phyloP scores from a whole-genome alignment of 1,284 basidiomycete genomes.

The Laetiporus sulphureus region DNA sequence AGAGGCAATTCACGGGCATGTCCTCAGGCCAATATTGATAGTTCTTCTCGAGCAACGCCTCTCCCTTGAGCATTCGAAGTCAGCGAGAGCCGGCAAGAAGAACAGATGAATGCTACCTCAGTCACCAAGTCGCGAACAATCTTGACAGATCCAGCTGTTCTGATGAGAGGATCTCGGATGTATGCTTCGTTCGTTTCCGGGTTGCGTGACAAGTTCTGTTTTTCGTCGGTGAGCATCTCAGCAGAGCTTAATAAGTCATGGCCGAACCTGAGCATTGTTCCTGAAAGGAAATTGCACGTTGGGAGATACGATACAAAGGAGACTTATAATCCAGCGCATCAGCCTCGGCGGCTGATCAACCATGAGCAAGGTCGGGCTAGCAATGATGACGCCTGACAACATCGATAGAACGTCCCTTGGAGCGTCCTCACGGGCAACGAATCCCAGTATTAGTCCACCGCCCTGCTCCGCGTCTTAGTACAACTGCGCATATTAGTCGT shows the following conservation, averaged over 20 bases:
- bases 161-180: constrained; percentile 59
- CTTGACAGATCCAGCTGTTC: constrained; percentile 50
- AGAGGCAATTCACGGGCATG: constrained; percentile 46
- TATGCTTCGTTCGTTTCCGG: constrained; percentile 39
- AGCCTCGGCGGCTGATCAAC: constrained; percentile 47
- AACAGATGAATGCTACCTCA: constrained; percentile 33
- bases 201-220: constrained; percentile 69
- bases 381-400: constrained; percentile 59
- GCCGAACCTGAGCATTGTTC: constrained; percentile 48
- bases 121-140: constrained; percentile 68
- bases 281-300: constrained; percentile 51
- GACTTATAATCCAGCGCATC: constrained; percentile 37
- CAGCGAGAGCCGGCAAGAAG: not conserved
- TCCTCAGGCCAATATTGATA: constrained; percentile 61
- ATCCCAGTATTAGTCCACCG: constrained; percentile 54
- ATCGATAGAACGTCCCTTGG: constrained; percentile 33
- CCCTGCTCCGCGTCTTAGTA: constrained; percentile 35
- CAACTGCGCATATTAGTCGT: constrained; percentile 11
- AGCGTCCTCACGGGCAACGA: constrained; percentile 36
- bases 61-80: constrained; percentile 41
- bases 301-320: constrained; percentile 34
- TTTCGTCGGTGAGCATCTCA: too few relatives aligned
- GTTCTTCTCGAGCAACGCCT: constrained; percentile 40
- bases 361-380: constrained; percentile 63
- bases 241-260: too few relatives aligned